phyloP scores from a whole-genome alignment of 1,284 basidiomycete species.

The Fereydounia khargensis region DNA sequence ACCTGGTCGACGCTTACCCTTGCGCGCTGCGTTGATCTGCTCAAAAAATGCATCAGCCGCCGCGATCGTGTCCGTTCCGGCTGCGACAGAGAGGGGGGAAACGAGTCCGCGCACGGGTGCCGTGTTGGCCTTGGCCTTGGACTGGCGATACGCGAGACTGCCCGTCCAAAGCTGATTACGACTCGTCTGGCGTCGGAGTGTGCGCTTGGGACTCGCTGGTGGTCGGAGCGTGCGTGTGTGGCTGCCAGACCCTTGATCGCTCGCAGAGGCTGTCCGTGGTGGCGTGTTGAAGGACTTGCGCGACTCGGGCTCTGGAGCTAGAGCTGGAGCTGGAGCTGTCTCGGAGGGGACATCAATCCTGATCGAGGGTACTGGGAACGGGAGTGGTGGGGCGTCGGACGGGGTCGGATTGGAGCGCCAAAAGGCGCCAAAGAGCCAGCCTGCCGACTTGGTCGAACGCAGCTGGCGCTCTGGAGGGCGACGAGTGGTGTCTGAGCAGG shows the following conservation, averaged over 20 bases:
- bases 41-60: slow-evolving; percentile 4
- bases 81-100: too few relatives aligned
- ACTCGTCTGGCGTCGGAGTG: slow-evolving; percentile 1
- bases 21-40: slow-evolving; percentile 9
- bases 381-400: too few relatives aligned
- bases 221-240: too few relatives aligned
- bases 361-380: too few relatives aligned
- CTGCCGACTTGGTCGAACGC: slow-evolving; percentile 1
- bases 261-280: too few relatives aligned
- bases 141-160: slow-evolving; percentile 26
- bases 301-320: too few relatives aligned
- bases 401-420: too few relatives aligned
- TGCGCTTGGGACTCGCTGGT: neutral
- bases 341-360: too few relatives aligned
- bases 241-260: too few relatives aligned
- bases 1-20: slow-evolving; percentile 12
- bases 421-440: slow-evolving; percentile 13
- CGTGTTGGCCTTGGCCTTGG: slow-evolving; percentile 15
- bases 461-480: neutral
- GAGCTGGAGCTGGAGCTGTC: too few relatives aligned
- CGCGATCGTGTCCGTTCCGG: slow-evolving; percentile 7
- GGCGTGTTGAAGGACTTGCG: too few relatives aligned
- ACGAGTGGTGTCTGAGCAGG: neutral
- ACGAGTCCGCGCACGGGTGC: slow-evolving; percentile 17
- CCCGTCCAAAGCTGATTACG: slow-evolving; percentile 25